Percentiles rank a stretch among this genome's conserved stretches.
Evolutionary conservation across 2,329 filamentous ascomycete genomes (phyloP).

Genomic region (Seiridium cupressi): DNA sequence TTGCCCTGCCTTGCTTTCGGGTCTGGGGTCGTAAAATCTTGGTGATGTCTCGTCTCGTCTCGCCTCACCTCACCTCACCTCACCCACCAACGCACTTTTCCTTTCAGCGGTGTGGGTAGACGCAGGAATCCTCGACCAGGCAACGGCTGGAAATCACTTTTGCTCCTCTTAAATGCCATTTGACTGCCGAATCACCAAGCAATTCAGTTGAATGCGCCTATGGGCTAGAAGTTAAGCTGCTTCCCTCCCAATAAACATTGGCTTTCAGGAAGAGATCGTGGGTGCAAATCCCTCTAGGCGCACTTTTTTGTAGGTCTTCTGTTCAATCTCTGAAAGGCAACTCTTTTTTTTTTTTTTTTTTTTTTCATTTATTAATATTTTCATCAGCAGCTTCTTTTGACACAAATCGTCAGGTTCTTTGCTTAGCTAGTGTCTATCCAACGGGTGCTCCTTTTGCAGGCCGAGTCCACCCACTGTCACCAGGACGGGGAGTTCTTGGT

Average conservation of each 20-base stretch:
- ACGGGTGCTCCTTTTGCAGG: too few relatives aligned
- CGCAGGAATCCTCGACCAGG: not conserved
- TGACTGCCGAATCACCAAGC: too few relatives aligned
- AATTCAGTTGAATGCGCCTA: slow-evolving; percentile 7
- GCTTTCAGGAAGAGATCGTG: slow-evolving; percentile 7
- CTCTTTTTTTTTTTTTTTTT: not conserved
- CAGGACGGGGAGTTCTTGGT: too few relatives aligned
- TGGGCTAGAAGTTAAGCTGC: slow-evolving; percentile 29
- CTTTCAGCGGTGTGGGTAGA: not conserved
- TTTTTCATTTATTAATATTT: not conserved
- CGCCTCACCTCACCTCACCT: not conserved
- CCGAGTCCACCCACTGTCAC: too few relatives aligned
- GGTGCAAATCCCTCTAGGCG: slow-evolving; percentile 29
- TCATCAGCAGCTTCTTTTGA: not conserved
- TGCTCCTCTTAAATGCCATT: not conserved
- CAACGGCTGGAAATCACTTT: not conserved
- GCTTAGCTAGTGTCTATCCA: not conserved
- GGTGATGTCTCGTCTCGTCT: not conserved
- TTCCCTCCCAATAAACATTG: slow-evolving; percentile 19
- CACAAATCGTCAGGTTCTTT: not conserved
- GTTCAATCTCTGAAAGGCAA: not conserved
- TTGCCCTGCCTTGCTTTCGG: not conserved
- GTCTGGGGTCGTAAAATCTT: not conserved
- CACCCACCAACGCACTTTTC: not conserved
- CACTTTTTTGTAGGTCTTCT: slow-evolving; percentile 12